phyloP scores from a whole-genome alignment of 441 rosid genomes.

The Arabidopsis lyrata region DNA sequence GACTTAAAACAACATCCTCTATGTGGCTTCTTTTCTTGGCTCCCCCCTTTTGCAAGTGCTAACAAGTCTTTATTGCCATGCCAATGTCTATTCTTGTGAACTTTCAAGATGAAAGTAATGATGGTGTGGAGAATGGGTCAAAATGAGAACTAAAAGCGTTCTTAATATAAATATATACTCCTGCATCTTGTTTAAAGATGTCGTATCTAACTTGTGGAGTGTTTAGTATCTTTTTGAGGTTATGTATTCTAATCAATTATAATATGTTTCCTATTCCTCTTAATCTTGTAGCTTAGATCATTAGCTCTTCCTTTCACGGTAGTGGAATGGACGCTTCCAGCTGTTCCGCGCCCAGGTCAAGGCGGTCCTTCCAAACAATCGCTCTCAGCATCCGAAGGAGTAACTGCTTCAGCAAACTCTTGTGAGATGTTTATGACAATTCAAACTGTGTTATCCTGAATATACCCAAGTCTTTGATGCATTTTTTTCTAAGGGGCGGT shows the following conservation, averaged over 20 bases:
- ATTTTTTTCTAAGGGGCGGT: conserved; percentile 34
- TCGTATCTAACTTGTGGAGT: conserved; percentile 19
- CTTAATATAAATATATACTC: conserved; percentile 9
- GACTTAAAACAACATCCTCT: conserved; percentile 14
- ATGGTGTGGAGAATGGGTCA: conserved; percentile 15
- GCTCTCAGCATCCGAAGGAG: conserved; percentile 58
- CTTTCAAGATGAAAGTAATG: conserved; percentile 17
- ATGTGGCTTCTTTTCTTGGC: conserved; percentile 23
- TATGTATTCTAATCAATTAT: conserved; percentile 23
- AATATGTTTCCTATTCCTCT: conserved; percentile 56
- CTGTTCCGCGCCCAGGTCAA: conserved; percentile 84
- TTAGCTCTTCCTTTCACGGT: conserved; percentile 99
- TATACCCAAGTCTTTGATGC: conserved; percentile 22
- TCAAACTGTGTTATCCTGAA: conserved; percentile 31
- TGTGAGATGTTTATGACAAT: conserved; percentile 60
- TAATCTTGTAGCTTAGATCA: conserved; percentile 95
- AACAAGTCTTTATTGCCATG: conserved; percentile 22
- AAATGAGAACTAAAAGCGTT: conserved; percentile 6
- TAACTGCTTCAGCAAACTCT: conserved; percentile 65
- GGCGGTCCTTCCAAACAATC: conserved; percentile 64
- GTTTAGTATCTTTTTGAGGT: conserved; percentile 22
- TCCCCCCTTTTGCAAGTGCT: not conserved
- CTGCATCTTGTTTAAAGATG: conserved; percentile 19
- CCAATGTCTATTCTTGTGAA: conserved; percentile 24
- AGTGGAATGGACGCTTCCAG: conserved; percentile 99